These are phyloP conservation scores for Nakaseomyces delphensis DNA, from an alignment of 1,139 yeast species.

Conservation along the genomic window DNA sequence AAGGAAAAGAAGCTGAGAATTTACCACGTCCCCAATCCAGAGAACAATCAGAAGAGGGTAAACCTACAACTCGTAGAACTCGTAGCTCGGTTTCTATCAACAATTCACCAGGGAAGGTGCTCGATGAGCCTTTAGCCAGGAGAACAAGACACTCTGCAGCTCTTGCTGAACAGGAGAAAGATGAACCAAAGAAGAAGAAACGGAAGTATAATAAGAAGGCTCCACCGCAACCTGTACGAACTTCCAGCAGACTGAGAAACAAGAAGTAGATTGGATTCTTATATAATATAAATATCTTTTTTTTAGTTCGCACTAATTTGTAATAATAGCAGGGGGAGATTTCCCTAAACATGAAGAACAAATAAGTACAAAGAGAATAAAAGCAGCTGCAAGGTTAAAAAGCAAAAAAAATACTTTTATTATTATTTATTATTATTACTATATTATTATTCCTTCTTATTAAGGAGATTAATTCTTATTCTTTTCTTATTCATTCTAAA, in stretches of 20 bases:
- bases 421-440: too few species aligned
- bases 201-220: constrained; percentile 10
- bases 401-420: background rate
- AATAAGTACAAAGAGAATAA: background rate
- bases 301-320: background rate
- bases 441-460: too few species aligned
- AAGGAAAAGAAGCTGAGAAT: background rate
- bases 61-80: background rate
- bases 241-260: constrained; percentile 26
- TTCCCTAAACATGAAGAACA: background rate
- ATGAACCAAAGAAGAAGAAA: constrained; percentile 20
- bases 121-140: constrained; percentile 21
- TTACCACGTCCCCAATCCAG: background rate
- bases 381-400: background rate
- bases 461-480: too few species aligned
- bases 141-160: constrained; percentile 26
- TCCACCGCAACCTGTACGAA: constrained; percentile 14
- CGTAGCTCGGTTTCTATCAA: constrained; percentile 5
- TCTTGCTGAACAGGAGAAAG: constrained; percentile 9
- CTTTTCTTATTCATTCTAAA: too few species aligned
- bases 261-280: constrained; percentile 14
- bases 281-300: too few species aligned
- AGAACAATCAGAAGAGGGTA: constrained; percentile 1
- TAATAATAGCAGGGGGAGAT: background rate
- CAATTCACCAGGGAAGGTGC: background rate